Evolutionary conservation across 495 filamentous ascomycete genomes (phyloP).

Genomic region (Penicillium angulare): DNA sequence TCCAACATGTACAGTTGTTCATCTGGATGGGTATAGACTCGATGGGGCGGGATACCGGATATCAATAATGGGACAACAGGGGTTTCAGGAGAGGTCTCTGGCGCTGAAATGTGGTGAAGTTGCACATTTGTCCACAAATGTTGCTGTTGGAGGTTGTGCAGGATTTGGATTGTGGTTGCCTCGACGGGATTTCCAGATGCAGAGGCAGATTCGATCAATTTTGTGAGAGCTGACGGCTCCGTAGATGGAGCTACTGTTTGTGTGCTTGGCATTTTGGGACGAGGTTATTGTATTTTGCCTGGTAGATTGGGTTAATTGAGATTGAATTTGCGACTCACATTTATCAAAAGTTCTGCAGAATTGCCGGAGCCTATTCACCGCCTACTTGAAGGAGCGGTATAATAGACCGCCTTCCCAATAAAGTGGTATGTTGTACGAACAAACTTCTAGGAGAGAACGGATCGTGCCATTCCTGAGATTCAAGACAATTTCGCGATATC

Average conservation of each 20-base stretch:
- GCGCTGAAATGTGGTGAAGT: conserved; percentile 47
- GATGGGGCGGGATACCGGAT: conserved; percentile 82
- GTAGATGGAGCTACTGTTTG: conserved; percentile 9
- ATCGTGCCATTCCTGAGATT: background rate
- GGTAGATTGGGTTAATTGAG: background rate
- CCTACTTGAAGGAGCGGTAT: background rate
- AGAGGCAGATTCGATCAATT: conserved; percentile 29
- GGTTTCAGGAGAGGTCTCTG: background rate
- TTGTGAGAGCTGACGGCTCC: conserved; percentile 32
- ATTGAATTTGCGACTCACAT: background rate
- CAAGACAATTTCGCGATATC: too few species aligned
- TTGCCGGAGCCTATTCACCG: conserved; percentile 17
- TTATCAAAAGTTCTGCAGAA: background rate
- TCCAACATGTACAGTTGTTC: conserved; percentile 80
- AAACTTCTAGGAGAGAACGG: background rate
- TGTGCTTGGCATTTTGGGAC: conserved; percentile 12
- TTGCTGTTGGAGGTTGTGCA: conserved; percentile 80
- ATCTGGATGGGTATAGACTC: conserved; percentile 89
- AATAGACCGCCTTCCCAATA: conserved; percentile 15
- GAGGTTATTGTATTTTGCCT: background rate
- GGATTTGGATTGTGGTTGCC: conserved; percentile 63
- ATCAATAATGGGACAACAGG: conserved; percentile 58
- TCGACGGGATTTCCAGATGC: conserved; percentile 30
- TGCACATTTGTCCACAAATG: conserved; percentile 78
- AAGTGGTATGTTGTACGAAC: background rate